These are phyloP conservation scores for Chaetomiaceae sp. DNA, from an alignment of 2,329 filamentous ascomycete species.

Conservation along the genomic window DNA sequence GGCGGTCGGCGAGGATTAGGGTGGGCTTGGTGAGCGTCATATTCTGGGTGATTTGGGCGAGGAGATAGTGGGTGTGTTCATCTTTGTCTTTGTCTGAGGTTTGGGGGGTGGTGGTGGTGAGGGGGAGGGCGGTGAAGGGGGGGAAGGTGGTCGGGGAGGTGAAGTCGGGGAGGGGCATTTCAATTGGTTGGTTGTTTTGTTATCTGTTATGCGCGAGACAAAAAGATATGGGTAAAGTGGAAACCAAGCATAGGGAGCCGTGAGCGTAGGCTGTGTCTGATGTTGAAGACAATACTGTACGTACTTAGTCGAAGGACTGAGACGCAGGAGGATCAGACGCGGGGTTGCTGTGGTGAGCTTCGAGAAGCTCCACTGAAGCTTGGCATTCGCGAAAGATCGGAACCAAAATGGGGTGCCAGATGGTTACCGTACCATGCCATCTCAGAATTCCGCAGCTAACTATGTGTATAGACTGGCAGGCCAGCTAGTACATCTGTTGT, in stretches of 20 bases:
- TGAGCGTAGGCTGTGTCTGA: no score
- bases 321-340: not conserved
- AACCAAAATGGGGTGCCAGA: no score
- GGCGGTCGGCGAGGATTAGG: conserved; percentile 38
- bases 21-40: conserved; percentile 46
- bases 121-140: conserved; percentile 29
- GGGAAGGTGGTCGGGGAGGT: conserved; percentile 30
- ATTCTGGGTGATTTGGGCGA: conserved; percentile 42
- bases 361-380: conserved; percentile 1
- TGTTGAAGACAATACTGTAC: no score
- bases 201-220: not conserved
- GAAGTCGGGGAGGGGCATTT: conserved; percentile 29
- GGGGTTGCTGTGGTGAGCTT: not conserved
- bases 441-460: no score
- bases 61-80: conserved; percentile 33
- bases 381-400: not conserved
- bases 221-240: no score
- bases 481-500: no score
- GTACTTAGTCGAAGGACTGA: not conserved
- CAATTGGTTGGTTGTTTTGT: not conserved
- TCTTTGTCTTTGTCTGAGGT: not conserved
- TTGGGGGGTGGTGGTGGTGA: conserved; percentile 10
- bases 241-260: no score
- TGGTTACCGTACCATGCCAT: conserved; percentile 7
- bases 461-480: no score